A percentile compares a stretch with the other conserved stretches of the same genome.
Evolutionary conservation across 306 rosid genomes (phyloP).

Genomic region (Prunus campanulata): DNA sequence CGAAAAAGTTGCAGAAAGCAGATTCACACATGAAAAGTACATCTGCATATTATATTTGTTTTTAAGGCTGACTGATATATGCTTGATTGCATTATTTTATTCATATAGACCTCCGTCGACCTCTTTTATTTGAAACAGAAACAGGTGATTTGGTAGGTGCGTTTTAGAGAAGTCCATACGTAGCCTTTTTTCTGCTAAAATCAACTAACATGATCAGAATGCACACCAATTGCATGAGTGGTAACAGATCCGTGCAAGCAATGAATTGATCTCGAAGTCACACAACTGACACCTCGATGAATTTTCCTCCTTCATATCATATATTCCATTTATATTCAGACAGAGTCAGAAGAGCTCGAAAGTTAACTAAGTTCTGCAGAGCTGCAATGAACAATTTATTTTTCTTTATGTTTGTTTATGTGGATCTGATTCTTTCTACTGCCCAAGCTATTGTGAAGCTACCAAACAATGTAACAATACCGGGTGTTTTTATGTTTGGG

Average conservation of each 20-base stretch:
- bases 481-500: conserved; percentile 48
- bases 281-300: background rate
- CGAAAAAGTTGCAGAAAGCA: background rate
- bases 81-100: no score
- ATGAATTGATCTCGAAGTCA: background rate
- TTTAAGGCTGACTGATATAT: background rate
- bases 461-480: conserved; percentile 25
- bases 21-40: background rate
- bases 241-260: background rate
- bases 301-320: no score
- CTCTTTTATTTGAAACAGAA: no score
- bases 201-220: no score
- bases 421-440: background rate
- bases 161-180: no score
- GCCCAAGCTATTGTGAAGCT: conserved; percentile 21
- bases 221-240: no score
- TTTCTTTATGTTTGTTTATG: conserved; percentile 5
- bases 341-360: background rate
- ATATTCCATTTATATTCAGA: no score
- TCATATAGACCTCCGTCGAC: no score
- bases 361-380: background rate
- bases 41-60: no score
- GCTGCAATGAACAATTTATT: conserved; percentile 1
- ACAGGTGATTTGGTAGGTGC: no score
- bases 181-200: no score